A percentile compares a stretch with the other conserved stretches of the same genome.
Conservation (phyloP, 495 filamentous ascomycete species). For the Penicillium parvum region DNA sequence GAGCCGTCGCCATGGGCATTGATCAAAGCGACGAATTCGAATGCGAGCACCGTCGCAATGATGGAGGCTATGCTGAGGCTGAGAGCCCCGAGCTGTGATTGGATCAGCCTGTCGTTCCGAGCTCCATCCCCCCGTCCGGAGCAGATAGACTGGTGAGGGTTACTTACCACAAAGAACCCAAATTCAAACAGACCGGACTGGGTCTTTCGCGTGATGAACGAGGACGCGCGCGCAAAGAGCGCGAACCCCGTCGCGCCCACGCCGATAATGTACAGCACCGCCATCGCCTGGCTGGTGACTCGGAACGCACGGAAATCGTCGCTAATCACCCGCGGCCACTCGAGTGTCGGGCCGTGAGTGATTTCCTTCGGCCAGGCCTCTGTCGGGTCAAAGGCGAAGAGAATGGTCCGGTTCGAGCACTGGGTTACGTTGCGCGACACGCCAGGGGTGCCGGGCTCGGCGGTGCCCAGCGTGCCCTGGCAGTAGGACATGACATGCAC, state of each 20-base stretch:
- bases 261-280: constrained; percentile 62
- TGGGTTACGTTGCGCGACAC: constrained; percentile 50
- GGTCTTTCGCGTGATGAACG: constrained; percentile 5
- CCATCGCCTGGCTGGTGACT: constrained; percentile 49
- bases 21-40: constrained; percentile 53
- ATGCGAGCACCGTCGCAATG: constrained; percentile 56
- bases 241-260: constrained; percentile 53
- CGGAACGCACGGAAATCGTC: constrained; percentile 50
- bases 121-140: background rate
- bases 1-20: constrained; percentile 54
- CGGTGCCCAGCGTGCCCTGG: constrained; percentile 51
- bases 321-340: constrained; percentile 61
- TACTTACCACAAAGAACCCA: constrained; percentile 31
- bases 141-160: too few species aligned
- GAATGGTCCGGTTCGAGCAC: constrained; percentile 58
- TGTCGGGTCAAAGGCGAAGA: constrained; percentile 57
- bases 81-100: constrained; percentile 46
- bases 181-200: constrained; percentile 26
- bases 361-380: constrained; percentile 50
- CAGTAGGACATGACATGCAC: constrained; percentile 68
- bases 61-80: constrained; percentile 57
- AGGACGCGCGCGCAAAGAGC: constrained; percentile 38
- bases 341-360: constrained; percentile 50
- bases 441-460: constrained; percentile 26
- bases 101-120: too few species aligned